Evolutionary conservation across 441 rosid species (phyloP).

Genomic region (Gossypium aridum): DNA sequence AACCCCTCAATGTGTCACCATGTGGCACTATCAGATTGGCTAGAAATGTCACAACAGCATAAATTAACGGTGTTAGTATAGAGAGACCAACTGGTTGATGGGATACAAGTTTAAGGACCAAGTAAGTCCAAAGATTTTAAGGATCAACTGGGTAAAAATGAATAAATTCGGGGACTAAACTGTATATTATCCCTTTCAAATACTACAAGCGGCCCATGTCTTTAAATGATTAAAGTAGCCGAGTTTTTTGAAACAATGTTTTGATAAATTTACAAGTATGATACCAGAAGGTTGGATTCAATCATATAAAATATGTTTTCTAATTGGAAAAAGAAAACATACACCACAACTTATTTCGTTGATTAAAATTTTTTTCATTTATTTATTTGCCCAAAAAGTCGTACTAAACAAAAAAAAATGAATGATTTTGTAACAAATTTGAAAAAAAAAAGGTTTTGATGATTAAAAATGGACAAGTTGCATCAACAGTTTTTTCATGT

Average conservation of each 20-base stretch:
- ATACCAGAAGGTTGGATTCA: neutral
- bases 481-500: neutral
- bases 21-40: no score
- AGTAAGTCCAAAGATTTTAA: no score
- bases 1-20: no score
- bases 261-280: no score
- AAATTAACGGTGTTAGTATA: no score
- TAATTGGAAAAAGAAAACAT: neutral
- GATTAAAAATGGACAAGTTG: neutral
- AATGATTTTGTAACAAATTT: neutral
- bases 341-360: neutral
- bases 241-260: neutral
- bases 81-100: no score
- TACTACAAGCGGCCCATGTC: neutral
- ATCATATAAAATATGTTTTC: no score
- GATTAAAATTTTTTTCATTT: neutral
- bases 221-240: neutral
- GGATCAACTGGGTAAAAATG: no score
- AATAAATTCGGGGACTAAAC: no score
- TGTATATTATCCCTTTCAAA: no score
- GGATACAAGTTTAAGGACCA: no score
- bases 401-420: neutral
- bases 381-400: neutral
- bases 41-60: no score
- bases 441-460: neutral